Base-by-base conservation (phyloP, 2,329 filamentous ascomycete genomes). In the Proliferodiscus dingleyae region DNA sequence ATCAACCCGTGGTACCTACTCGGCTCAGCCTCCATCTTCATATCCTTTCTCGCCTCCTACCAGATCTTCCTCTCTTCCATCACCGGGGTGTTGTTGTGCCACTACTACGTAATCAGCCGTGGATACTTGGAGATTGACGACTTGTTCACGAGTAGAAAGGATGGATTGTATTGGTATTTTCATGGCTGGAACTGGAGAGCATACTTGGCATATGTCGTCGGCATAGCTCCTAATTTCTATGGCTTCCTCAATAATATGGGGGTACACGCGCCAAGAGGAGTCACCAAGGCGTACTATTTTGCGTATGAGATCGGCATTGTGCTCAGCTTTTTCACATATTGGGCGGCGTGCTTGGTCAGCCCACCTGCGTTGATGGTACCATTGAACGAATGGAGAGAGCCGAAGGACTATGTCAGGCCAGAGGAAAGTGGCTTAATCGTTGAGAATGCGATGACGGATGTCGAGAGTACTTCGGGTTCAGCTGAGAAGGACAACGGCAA, bases 231-330 rank as follows among this genome's bases (percentile, higher is more conserved):
- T 0, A 69, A 69, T 36, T 67, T 71, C 38, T 67, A 66, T 37
- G 67, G 67, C 1, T 71, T 71, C 37, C 54, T 70, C 2, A 61
- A 65, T 46, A 63, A 67, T 18, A 65, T 70, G 62, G 68, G 68
- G 2, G 65, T 71, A 3, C 3, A 39, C 0, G 64, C 63, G 0
- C 67, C 68, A 1, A 4, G 61, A 0, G 62, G 61, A 0, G 55
- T 67, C 3, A 62, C 59, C 1, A 56, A 61, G 13, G 78, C 80
- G 60, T 81, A 81, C 54, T 77, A 77, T 49, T 65, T 81, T 19
- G 75, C 77, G 0, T 75, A 72, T 45, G 71, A 72, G 53, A 74
- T 78, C 5, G 71, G 73, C 3, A 68, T 81, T 45, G 69, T 73
- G 42, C 62, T 80, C 9, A 57, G 57, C 6, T 60, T 61, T 16